Conservation (phyloP, 2,329 filamentous ascomycete species). For the Talaromyces rugulosus region DNA sequence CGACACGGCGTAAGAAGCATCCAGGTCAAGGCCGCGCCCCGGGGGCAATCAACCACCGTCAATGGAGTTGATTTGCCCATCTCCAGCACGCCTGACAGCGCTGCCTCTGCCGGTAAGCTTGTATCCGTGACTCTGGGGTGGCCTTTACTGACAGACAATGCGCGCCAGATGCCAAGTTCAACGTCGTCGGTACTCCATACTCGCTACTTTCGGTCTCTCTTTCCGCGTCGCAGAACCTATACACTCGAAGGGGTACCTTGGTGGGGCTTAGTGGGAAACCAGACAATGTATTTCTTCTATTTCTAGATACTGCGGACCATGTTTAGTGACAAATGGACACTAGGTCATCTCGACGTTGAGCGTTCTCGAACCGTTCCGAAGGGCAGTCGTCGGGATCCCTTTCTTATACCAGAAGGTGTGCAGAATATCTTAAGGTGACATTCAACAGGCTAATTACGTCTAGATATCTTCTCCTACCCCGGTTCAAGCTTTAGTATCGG, state of each 20-base stretch:
- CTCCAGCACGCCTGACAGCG: conserved; percentile 34
- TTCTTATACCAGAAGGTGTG: conserved; percentile 79
- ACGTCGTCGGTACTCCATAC: conserved; percentile 86
- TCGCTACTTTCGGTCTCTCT: conserved; percentile 91
- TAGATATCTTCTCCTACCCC: conserved; percentile 81
- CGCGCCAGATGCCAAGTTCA: conserved; percentile 78
- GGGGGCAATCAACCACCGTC: conserved; percentile 32
- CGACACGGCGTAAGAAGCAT: conserved; percentile 30
- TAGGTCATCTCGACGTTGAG: conserved; percentile 87
- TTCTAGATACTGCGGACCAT: background rate
- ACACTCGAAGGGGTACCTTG: conserved; percentile 85
- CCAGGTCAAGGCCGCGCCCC: conserved; percentile 42
- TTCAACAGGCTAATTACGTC: conserved; percentile 12
- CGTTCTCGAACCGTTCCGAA: conserved; percentile 75
- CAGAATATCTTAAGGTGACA: background rate
- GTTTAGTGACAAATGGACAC: background rate
- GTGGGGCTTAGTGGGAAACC: conserved; percentile 85
- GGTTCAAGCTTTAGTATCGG: conserved; percentile 81
- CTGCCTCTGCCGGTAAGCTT: conserved; percentile 38
- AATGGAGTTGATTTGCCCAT: conserved; percentile 35
- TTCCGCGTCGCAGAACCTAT: conserved; percentile 88
- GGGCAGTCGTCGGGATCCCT: conserved; percentile 77
- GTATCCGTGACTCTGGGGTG: background rate
- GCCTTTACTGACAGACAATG: background rate
- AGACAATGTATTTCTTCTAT: conserved; percentile 65